A percentile compares a stretch with the other conserved stretches of the same genome.
Conservation (phyloP, 2,329 filamentous ascomycete species). For the Aspergillus sergii region DNA sequence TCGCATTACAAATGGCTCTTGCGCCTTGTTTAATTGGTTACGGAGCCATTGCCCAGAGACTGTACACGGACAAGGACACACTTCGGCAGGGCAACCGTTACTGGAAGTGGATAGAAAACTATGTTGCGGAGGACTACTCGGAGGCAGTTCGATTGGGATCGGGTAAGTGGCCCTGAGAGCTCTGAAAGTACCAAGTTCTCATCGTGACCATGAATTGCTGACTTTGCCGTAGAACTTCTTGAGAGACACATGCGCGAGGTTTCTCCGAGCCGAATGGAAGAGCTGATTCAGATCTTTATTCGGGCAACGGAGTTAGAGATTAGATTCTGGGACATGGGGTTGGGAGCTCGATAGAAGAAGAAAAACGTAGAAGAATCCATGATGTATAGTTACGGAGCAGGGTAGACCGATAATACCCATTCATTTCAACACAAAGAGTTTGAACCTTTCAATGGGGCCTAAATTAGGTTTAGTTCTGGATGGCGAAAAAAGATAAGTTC, state of each 20-base stretch:
- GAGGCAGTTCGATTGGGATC: conserved; percentile 71
- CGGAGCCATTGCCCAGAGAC: conserved; percentile 71
- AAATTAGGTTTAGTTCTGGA: not conserved
- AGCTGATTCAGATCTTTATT: conserved; percentile 81
- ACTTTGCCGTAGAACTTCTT: conserved; percentile 61
- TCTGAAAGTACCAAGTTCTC: not conserved
- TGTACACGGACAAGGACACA: conserved; percentile 66
- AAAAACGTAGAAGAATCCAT: not conserved
- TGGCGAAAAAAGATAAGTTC: conserved; percentile 5
- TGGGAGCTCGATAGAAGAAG: conserved; percentile 32
- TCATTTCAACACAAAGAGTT: not conserved
- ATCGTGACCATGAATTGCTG: conserved; percentile 1
- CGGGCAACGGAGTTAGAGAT: conserved; percentile 81
- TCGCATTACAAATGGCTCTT: conserved; percentile 81
- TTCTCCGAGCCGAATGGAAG: conserved; percentile 74
- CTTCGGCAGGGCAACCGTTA: conserved; percentile 69
- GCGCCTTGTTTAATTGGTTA: conserved; percentile 92
- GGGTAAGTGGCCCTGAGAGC: conserved; percentile 51
- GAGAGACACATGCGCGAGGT: conserved; percentile 75
- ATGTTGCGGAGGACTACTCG: conserved; percentile 77
- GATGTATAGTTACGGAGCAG: not conserved
- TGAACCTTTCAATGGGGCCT: not conserved
- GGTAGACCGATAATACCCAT: not conserved
- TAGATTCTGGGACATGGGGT: conserved; percentile 73
- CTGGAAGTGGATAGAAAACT: conserved; percentile 91